phyloP scores from a whole-genome alignment of 441 rosid species.

The Populus hybrid region DNA sequence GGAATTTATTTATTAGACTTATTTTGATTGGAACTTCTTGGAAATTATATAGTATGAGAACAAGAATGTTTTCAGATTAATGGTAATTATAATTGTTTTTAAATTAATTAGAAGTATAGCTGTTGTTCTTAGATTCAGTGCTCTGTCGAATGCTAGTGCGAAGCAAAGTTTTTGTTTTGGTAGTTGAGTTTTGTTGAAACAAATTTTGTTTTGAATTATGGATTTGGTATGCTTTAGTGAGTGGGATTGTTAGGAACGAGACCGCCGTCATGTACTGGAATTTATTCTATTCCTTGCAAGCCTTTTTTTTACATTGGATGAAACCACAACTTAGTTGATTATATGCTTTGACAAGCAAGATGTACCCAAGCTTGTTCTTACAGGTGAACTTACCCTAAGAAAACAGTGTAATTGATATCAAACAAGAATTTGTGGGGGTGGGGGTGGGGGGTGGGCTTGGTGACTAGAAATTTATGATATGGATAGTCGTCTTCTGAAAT shows the following conservation, averaged over 20 bases:
- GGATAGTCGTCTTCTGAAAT: slow-evolving; percentile 33
- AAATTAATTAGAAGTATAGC: not conserved
- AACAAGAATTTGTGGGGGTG: not conserved
- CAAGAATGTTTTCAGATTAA: not conserved
- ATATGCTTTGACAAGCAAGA: not conserved
- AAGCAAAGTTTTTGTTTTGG: not conserved
- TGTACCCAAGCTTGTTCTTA: not conserved
- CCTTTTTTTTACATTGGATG: not conserved
- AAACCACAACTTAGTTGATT: not conserved
- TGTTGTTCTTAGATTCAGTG: not conserved
- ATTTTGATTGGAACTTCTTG: not conserved
- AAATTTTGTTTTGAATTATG: not conserved
- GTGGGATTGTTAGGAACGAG: not conserved
- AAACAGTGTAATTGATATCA: not conserved
- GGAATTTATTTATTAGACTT: not conserved
- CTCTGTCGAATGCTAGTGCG: not conserved
- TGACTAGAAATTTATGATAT: slow-evolving; percentile 21
- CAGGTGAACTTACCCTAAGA: not conserved
- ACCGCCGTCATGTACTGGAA: not conserved
- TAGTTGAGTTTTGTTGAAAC: not conserved
- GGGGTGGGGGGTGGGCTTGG: not conserved
- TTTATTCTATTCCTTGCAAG: not conserved
- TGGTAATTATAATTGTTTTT: not conserved
- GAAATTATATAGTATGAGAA: not conserved
- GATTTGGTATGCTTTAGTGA: not conserved